Evolutionary conservation across 495 filamentous ascomycete species (phyloP).

Genomic region (Aspergillus avenaceus): DNA sequence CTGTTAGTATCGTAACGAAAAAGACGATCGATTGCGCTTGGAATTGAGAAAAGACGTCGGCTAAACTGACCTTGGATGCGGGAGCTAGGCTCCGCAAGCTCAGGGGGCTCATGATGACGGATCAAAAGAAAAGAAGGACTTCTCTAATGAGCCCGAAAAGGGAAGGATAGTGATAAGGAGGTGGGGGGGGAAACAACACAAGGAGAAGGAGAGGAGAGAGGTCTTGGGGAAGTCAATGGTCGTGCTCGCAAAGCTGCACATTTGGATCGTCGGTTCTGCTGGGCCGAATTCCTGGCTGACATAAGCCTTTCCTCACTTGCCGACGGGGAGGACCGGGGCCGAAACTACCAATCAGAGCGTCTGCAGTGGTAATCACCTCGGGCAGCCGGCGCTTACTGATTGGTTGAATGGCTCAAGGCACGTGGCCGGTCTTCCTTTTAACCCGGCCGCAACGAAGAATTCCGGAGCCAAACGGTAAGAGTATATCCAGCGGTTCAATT

Average conservation of each 20-base stretch:
- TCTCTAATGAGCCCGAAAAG: constrained; percentile 26
- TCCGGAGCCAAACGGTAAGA: constrained; percentile 13
- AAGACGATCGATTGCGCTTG: constrained; percentile 2
- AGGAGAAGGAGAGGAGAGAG: constrained; percentile 24
- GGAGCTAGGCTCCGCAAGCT: constrained; percentile 57
- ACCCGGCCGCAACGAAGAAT: constrained; percentile 12
- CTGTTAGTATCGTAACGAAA: constrained; percentile 19
- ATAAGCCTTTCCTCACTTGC: constrained; percentile 34
- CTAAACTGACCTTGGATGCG: constrained; percentile 48
- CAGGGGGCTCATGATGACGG: constrained; percentile 53
- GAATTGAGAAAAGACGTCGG: constrained; percentile 1
- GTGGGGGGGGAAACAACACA: constrained; percentile 12
- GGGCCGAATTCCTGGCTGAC: constrained; percentile 29
- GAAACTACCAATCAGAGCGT: constrained; percentile 27
- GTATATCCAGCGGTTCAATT: no score
- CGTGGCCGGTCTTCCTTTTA: constrained; percentile 33
- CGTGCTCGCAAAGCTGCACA: constrained; percentile 32
- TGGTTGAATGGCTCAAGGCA: constrained; percentile 23
- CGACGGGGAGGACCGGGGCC: constrained; percentile 34
- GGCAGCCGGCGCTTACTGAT: constrained; percentile 26
- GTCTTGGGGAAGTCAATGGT: constrained; percentile 18
- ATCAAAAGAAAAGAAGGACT: constrained; percentile 26
- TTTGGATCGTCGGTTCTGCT: constrained; percentile 25
- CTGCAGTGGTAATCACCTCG: constrained; percentile 35
- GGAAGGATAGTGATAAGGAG: background rate